Conservation (phyloP, 352 stramenopile species). For the Phytophthora macrochlamydospora region DNA sequence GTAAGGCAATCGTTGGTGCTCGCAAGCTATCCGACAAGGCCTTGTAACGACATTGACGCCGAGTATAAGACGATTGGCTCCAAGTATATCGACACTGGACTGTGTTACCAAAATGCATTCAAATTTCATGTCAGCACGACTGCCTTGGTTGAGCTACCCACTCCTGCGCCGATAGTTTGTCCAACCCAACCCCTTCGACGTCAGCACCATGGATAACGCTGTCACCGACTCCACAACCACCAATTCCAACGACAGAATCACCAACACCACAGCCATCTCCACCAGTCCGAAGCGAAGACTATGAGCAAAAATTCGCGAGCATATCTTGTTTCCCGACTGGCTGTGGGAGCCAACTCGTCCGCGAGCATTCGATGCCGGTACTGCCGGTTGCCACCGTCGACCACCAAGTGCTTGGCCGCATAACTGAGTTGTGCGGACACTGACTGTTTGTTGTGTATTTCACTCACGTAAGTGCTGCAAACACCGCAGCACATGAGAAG, state of each 20-base stretch:
- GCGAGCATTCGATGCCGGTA: no score
- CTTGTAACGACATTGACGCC: no score
- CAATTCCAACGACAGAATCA: neutral
- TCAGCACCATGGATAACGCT: neutral
- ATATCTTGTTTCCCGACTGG: neutral
- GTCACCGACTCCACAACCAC: neutral
- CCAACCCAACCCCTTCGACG: neutral
- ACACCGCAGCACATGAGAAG: no score
- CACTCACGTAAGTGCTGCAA: no score
- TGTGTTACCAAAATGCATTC: slow-evolving; percentile 9
- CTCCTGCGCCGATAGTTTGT: no score
- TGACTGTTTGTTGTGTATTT: no score
- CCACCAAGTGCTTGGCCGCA: neutral
- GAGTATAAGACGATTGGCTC: no score
- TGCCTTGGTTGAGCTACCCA: neutral
- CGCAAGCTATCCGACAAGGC: no score
- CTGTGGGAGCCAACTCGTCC: neutral
- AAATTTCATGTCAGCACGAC: slow-evolving; percentile 11
- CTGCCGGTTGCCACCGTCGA: neutral
- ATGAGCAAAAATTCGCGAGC: neutral
- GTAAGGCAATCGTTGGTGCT: no score
- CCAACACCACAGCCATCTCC: neutral
- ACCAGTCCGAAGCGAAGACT: neutral
- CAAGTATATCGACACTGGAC: slow-evolving; percentile 18
- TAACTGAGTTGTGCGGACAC: no score